These are phyloP conservation scores for Chara braunii DNA, from an alignment of 139 green algal species.

Conservation along the genomic window DNA sequence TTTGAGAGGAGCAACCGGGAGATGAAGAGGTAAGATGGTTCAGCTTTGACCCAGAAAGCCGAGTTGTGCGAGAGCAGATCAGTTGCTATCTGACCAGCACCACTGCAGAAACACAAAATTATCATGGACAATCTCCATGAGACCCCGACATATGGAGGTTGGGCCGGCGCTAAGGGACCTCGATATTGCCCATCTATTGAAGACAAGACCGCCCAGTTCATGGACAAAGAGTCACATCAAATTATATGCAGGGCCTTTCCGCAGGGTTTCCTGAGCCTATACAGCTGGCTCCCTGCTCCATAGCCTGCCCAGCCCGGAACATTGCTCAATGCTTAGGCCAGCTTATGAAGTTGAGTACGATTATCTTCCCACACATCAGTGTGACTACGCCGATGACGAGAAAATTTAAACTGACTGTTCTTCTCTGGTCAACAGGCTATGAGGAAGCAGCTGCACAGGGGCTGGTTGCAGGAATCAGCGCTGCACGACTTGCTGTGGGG, in stretches of 20 bases:
- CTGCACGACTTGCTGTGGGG: conserved; percentile 52
- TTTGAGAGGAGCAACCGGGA: conserved; percentile 73
- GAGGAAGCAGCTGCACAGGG: conserved; percentile 90
- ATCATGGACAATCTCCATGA: conserved; percentile 78
- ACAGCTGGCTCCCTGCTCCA: conserved; percentile 57
- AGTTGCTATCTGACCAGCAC: conserved; percentile 89
- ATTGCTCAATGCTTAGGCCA: conserved; percentile 71
- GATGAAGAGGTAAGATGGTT: conserved; percentile 71
- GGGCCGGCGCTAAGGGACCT: conserved; percentile 71
- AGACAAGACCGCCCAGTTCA: conserved; percentile 93
- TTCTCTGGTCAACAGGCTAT: conserved; percentile 93
- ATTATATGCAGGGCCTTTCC: conserved; percentile 90
- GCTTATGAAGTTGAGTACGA: conserved; percentile 97
- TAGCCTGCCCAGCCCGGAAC: conserved; percentile 70
- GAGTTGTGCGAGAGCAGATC: conserved; percentile 69
- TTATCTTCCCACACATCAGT: conserved; percentile 86
- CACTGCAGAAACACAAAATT: conserved; percentile 76
- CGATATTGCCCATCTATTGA: conserved; percentile 96
- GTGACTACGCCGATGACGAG: conserved; percentile 80
- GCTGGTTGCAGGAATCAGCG: conserved; percentile 82
- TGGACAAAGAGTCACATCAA: conserved; percentile 79
- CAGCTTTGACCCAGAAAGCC: conserved; percentile 72
- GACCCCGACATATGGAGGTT: conserved; percentile 93
- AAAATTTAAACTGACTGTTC: conserved; percentile 69
- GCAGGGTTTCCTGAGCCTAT: conserved; percentile 79